phyloP scores from a whole-genome alignment of 495 filamentous ascomycete species.

The Penicillium mononematosum region DNA sequence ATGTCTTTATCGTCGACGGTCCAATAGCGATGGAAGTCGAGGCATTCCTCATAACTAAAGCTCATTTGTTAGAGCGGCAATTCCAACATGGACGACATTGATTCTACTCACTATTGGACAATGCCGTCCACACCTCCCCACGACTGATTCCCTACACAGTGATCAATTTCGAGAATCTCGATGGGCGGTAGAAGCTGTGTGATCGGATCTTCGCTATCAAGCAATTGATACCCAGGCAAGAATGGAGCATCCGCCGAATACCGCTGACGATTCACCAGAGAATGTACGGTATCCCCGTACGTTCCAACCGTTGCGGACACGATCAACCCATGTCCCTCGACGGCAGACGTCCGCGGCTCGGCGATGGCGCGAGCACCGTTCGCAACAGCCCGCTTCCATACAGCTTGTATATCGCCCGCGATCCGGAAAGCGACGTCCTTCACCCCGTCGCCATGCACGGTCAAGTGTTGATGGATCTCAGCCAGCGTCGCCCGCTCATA shows the following conservation, averaged over 20 bases:
- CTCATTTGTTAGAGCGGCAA: conserved; percentile 1
- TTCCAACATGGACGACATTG: not conserved
- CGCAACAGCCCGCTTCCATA: conserved; percentile 62
- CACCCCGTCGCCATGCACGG: conserved; percentile 75
- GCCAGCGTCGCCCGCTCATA: conserved; percentile 52
- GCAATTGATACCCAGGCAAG: conserved; percentile 65
- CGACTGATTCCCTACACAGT: conserved; percentile 84
- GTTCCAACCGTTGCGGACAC: conserved; percentile 67
- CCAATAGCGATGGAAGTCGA: conserved; percentile 87
- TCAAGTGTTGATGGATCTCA: conserved; percentile 67
- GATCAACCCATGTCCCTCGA: conserved; percentile 50
- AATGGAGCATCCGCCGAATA: conserved; percentile 61
- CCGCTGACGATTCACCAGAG: conserved; percentile 60
- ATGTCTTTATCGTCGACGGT: conserved; percentile 76
- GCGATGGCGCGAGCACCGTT: conserved; percentile 60
- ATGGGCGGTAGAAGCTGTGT: conserved; percentile 51
- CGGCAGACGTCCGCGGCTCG: conserved; percentile 45
- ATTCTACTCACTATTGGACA: conserved; percentile 60
- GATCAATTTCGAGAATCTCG: conserved; percentile 66
- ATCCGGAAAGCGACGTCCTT: conserved; percentile 83
- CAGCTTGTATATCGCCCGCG: conserved; percentile 60
- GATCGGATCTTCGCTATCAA: conserved; percentile 43
- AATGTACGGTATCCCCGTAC: conserved; percentile 83
- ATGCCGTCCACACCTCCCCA: conserved; percentile 71
- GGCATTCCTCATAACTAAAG: conserved; percentile 66